A percentile compares a stretch with the other conserved stretches of the same genome.
phyloP scores from a whole-genome alignment of 2,329 filamentous ascomycete species.

The Lasiodiplodia citricola region DNA sequence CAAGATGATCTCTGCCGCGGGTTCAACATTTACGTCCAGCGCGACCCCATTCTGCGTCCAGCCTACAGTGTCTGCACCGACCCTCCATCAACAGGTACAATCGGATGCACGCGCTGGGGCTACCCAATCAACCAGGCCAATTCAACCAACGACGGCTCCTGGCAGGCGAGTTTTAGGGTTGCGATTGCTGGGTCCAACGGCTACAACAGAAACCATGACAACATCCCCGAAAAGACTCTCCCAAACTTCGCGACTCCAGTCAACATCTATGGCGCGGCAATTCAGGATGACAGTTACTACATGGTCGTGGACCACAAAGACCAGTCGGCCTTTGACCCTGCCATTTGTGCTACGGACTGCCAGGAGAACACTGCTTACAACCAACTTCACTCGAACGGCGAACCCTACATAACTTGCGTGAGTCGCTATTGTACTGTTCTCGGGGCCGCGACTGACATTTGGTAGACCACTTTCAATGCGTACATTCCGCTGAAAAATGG shows the following conservation, averaged over 20 bases:
- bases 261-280: conserved; percentile 32
- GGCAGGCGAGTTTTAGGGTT: conserved; percentile 1
- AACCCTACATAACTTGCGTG: conserved; percentile 43
- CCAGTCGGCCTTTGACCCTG: conserved; percentile 35
- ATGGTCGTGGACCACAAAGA: conserved; percentile 38
- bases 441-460: neutral
- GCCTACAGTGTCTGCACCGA: conserved; percentile 38
- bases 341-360: conserved; percentile 43
- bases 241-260: conserved; percentile 32
- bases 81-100: conserved; percentile 31
- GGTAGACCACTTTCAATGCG: conserved; percentile 34
- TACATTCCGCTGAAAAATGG: conserved; percentile 45
- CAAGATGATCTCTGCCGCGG: conserved; percentile 28
- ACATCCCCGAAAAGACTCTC: conserved; percentile 13
- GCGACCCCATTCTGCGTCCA: conserved; percentile 35
- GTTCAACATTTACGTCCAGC: conserved; percentile 34
- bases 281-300: conserved; percentile 35
- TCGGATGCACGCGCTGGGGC: conserved; percentile 21
- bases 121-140: conserved; percentile 14
- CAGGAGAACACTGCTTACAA: conserved; percentile 43
- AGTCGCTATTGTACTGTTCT: conserved; percentile 29
- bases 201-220: conserved; percentile 34
- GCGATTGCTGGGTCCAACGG: conserved; percentile 23
- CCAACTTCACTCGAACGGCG: conserved; percentile 34
- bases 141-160: conserved; percentile 10